Evolutionary conservation across 305 asterid species (phyloP), one percentile per base, ranked within the genome.

Genomic region (Fraxinus paxiana): DNA sequence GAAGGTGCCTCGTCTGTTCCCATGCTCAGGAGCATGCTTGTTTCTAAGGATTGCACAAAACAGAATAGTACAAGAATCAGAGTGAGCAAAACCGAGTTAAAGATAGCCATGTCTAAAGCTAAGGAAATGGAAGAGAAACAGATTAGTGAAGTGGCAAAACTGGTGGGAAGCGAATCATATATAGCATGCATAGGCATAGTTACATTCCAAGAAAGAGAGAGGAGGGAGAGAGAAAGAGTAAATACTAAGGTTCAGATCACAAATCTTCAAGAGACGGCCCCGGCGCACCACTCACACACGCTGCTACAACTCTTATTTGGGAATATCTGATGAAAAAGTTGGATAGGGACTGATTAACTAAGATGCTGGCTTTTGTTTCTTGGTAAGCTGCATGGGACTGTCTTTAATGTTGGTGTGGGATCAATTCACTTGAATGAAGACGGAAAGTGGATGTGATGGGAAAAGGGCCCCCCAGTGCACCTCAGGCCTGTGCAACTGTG

Each of bases 281-380:
- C 34, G 22, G 73, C 18, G 73, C 38, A 67, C 73, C 38, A 28
- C 38, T 13, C 8, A 28, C 38, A 67, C 38, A 79, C 71, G 70
- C 10, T 63, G 69, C 73, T 80, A 65, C 73, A 72, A 73, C 35
- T 54, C 65, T 54, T 24, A 5, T 48, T 70, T 77, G 46, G 59
- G 54, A 70, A 77, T 82, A 83, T 85, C 88, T 73, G 79, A 85
- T 81, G 85, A 81, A 81, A 72, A 67, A 67, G 79, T 75, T 71
- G 79, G 41, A 65, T 63, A 61, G 82, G 82, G 37, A 79, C 56
- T 59, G 41, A 75, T 81, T 76, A 83, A 80, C 82, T 31, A 80
- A 78, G 83, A 83, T 75, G 89, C 86, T 84, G 80, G 80, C 85
- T 70, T 70, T 38, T 65, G 74, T 77, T 67, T 26, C 9, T 67